Conservation (phyloP, 495 filamentous ascomycete genomes). For the Recurvomyces mirabilis region DNA sequence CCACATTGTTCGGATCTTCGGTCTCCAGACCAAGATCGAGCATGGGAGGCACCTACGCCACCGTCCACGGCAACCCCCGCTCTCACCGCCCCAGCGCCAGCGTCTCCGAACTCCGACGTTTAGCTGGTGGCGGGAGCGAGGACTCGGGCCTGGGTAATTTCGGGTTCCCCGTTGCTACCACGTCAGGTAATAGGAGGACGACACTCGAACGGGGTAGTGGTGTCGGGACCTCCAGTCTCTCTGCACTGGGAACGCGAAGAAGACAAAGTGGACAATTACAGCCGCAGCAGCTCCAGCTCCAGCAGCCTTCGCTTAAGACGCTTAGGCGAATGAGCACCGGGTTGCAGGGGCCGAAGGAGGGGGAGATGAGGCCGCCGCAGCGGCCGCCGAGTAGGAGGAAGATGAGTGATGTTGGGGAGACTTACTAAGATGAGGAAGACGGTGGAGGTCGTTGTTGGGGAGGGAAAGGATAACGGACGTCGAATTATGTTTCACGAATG, state of each 20-base stretch:
- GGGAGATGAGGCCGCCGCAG: constrained; percentile 41
- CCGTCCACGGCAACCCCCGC: constrained; percentile 13
- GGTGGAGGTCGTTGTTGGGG: not conserved
- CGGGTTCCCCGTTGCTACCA: constrained; percentile 1
- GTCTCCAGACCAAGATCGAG: constrained; percentile 40
- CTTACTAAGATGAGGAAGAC: constrained; percentile 35
- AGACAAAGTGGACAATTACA: constrained; percentile 27
- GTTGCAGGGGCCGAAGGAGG: constrained; percentile 28
- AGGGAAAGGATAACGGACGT: not conserved
- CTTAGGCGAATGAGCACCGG: constrained; percentile 23
- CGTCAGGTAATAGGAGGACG: constrained; percentile 24
- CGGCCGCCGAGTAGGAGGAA: constrained; percentile 28
- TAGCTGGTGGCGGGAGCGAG: constrained; percentile 17
- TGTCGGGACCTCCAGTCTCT: constrained; percentile 25
- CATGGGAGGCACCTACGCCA: constrained; percentile 39
- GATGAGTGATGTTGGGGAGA: constrained; percentile 55
- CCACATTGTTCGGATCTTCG: too few relatives aligned
- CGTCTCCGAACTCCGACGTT: constrained; percentile 11
- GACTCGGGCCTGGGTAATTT: not conserved
- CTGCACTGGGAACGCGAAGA: constrained; percentile 22
- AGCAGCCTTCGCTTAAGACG: too few relatives aligned
- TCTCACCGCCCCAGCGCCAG: constrained; percentile 10
- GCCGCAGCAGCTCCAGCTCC: too few relatives aligned
- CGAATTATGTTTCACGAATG: not conserved
- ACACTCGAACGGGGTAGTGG: constrained; percentile 17